phyloP scores from a whole-genome alignment of 441 rosid species.

The Pelargonium cotyledonis region DNA sequence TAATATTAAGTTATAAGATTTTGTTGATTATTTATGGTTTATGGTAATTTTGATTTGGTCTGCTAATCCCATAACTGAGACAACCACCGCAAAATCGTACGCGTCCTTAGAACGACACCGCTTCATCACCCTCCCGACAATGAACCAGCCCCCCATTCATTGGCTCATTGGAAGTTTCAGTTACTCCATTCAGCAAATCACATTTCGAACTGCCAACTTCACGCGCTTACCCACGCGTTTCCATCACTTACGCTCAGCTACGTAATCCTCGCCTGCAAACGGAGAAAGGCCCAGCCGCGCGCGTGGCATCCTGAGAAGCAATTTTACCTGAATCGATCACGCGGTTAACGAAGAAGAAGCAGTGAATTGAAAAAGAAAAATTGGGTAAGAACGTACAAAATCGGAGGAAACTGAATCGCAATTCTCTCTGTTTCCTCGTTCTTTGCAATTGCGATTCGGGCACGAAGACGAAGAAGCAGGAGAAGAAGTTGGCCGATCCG shows the following conservation, averaged over 20 bases:
- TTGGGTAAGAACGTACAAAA: background rate
- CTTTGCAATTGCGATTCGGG: slow-evolving; percentile 5
- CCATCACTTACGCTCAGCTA: background rate
- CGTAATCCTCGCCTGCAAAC: background rate
- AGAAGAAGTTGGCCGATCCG: background rate
- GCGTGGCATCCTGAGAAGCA: slow-evolving; percentile 5
- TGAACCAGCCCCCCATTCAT: background rate
- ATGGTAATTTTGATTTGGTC: too few relatives aligned
- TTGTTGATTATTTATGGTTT: too few relatives aligned
- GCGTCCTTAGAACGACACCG: background rate
- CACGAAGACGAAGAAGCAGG: background rate
- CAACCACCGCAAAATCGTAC: too few relatives aligned
- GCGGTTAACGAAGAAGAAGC: slow-evolving; percentile 5
- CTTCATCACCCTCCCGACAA: background rate
- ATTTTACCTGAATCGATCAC: background rate
- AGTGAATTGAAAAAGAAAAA: background rate
- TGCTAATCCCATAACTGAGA: too few relatives aligned
- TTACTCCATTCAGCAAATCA: background rate
- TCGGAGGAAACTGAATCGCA: background rate
- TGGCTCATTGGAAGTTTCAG: slow-evolving; percentile 1
- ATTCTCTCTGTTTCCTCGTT: background rate
- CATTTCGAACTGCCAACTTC: background rate
- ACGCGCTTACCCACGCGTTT: slow-evolving; percentile 1
- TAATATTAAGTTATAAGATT: too few relatives aligned
- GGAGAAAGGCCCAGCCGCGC: background rate